phyloP scores from a whole-genome alignment of 805 yeast genomes.

The Suhomyces sp. region DNA sequence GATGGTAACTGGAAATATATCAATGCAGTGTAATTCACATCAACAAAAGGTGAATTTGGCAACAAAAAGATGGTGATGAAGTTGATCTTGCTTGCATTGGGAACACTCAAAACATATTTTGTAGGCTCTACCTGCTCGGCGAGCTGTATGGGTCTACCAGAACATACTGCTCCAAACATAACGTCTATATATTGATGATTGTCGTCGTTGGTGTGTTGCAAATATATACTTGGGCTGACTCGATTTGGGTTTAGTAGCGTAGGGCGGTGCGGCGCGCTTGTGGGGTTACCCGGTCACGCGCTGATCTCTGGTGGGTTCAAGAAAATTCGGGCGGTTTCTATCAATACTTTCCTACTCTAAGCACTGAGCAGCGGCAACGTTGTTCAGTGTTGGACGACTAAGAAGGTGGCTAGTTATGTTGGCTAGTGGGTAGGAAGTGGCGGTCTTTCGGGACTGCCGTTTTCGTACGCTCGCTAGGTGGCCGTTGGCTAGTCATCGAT shows the following conservation, averaged over 20 bases:
- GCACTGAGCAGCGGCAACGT: conserved; percentile 3
- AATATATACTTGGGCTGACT: conserved; percentile 3
- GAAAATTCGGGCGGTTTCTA: conserved; percentile 2
- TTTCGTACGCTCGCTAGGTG: not conserved
- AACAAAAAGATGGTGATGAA: conserved; percentile 82
- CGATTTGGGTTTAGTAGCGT: not conserved
- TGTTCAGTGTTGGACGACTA: conserved; percentile 7
- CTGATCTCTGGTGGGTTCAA: not conserved
- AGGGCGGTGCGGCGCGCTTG: not conserved
- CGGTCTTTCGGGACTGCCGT: not conserved
- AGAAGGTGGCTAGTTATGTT: conserved; percentile 13
- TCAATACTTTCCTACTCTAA: not conserved
- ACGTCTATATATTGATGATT: not conserved
- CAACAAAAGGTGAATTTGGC: conserved; percentile 69
- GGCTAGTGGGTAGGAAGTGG: not conserved
- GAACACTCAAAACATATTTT: conserved; percentile 63
- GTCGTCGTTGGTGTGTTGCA: not conserved
- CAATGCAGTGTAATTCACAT: conserved; percentile 72
- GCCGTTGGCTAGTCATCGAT: conserved; percentile 36
- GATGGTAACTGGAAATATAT: conserved; percentile 83
- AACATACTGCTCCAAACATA: conserved; percentile 77
- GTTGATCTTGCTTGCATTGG: conserved; percentile 62
- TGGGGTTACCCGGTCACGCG: conserved; percentile 4
- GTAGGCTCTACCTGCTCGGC: conserved; percentile 67
- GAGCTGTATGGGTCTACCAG: conserved; percentile 59